Evolutionary conservation across 1,284 basidiomycete genomes (phyloP).

Genomic region (Melampsora occidentalis): DNA sequence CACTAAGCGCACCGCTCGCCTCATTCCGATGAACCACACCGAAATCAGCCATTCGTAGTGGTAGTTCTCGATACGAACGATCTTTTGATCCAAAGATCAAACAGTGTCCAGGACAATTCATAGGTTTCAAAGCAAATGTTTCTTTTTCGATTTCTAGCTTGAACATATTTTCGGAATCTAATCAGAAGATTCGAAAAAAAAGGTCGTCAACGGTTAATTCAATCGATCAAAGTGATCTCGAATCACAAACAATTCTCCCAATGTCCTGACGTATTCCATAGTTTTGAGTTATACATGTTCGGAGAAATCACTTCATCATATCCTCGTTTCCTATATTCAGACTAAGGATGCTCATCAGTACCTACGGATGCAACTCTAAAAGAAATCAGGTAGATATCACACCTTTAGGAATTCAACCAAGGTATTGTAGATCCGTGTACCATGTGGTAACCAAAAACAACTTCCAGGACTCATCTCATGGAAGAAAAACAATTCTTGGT

Average conservation of each 20-base stretch:
- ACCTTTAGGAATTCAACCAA: constrained; percentile 86
- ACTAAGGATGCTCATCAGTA: constrained; percentile 52
- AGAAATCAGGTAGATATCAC: constrained; percentile 51
- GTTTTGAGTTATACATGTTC: constrained; percentile 93
- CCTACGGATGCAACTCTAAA: not conserved
- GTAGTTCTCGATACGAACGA: constrained; percentile 90
- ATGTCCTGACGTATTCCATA: constrained; percentile 98
- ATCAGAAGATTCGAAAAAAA: not conserved
- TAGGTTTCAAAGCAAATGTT: constrained; percentile 89
- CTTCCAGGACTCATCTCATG: constrained; percentile 92
- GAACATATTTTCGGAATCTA: constrained; percentile 96
- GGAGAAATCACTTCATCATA: constrained; percentile 95
- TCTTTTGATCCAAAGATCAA: constrained; percentile 93
- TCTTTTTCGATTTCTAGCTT: constrained; percentile 90
- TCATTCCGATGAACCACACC: constrained; percentile 97
- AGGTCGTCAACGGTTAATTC: not conserved
- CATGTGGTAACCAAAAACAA: constrained; percentile 95
- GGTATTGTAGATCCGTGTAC: constrained; percentile 94
- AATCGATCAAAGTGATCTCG: constrained; percentile 45
- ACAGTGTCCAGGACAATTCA: constrained; percentile 99
- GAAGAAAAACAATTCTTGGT: constrained; percentile 99
- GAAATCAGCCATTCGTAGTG: constrained; percentile 96
- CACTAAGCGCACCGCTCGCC: constrained; percentile 88
- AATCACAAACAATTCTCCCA: constrained; percentile 69
- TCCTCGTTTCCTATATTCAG: constrained; percentile 77